phyloP scores from a whole-genome alignment of 1,284 basidiomycete species.

The Porogramme epimiltina region DNA sequence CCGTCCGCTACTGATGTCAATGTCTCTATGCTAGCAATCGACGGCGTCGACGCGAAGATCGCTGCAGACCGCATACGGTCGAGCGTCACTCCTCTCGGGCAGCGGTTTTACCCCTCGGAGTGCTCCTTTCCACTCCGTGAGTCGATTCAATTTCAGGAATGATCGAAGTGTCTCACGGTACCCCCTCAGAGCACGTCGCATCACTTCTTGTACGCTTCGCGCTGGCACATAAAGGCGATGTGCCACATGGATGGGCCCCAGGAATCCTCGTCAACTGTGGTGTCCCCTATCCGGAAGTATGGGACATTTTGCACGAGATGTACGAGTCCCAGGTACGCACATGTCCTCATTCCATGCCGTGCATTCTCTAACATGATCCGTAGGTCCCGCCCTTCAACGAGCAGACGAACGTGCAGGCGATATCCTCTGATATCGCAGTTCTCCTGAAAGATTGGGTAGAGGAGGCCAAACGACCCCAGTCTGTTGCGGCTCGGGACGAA shows the following conservation, averaged over 20 bases:
- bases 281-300: constrained; percentile 76
- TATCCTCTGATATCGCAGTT: constrained; percentile 78
- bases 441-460: constrained; percentile 78
- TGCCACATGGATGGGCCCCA: constrained; percentile 80
- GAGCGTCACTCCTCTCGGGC: constrained; percentile 72
- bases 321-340: constrained; percentile 83
- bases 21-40: constrained; percentile 49
- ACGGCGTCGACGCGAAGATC: constrained; percentile 49
- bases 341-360: too few species aligned
- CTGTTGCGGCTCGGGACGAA: constrained; percentile 49
- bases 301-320: constrained; percentile 85
- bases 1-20: not conserved
- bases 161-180: too few species aligned
- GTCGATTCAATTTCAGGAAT: constrained; percentile 25
- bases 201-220: constrained; percentile 71
- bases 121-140: constrained; percentile 85
- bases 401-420: constrained; percentile 72
- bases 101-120: constrained; percentile 89
- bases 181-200: constrained; percentile 66
- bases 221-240: constrained; percentile 57
- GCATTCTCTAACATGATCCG: not conserved
- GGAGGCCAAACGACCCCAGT: constrained; percentile 67
- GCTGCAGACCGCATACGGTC: constrained; percentile 65
- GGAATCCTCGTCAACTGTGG: constrained; percentile 76
- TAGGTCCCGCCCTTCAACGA: constrained; percentile 85